Evolutionary conservation across 129 eudicot species (phyloP), one percentile per base, ranked within the genome.

Genomic region (Mikania micrantha): DNA sequence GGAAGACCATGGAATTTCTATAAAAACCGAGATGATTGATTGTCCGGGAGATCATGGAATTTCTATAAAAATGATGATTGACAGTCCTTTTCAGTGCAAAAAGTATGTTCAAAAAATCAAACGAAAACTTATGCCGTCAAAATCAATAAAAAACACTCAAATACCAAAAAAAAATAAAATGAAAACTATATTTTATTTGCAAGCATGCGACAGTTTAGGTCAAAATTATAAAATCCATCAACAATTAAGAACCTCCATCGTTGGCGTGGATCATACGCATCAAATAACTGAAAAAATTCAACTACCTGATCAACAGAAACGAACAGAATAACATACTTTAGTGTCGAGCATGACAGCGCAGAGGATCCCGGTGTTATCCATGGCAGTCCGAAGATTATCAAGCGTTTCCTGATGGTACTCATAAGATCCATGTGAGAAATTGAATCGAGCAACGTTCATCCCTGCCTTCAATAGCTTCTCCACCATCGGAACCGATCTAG

Each of bases 321-420:
- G 59, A 72, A 60, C 0, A 48, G 49, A 36, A 24, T 32, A 64
- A 0, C 40, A 7, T 72, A 81, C 91, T 63, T 85, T 85, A 32
- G 91, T 85, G 36, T 85, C 91, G 41, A 85, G 87, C 91, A 85
- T 85, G 74, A 85, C 91, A 49, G 91, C 91, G 60, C 83, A 82
- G 66, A 82, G 81, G 12, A 82, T 82, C 3, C 88, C 88, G 20
- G 88, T 82, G 48, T 80, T 74, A 54, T 74, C 84, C 85, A 85
- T 77, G 36, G 81, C 92, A 15, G 69, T 38, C 15, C 84, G 81
- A 48, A 85, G 88, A 29, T 82, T 82, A 45, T 82, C 85, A 17
- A 85, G 85, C 25, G 92, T 82, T 69, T 82, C 88, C 79, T 82
- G 88, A 40, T 85, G 92, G 40, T 85, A 85, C 11, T 77, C 88